These are phyloP conservation scores for Protomyces inundatus DNA, from an alignment of 1,139 yeast species.

Conservation along the genomic window DNA sequence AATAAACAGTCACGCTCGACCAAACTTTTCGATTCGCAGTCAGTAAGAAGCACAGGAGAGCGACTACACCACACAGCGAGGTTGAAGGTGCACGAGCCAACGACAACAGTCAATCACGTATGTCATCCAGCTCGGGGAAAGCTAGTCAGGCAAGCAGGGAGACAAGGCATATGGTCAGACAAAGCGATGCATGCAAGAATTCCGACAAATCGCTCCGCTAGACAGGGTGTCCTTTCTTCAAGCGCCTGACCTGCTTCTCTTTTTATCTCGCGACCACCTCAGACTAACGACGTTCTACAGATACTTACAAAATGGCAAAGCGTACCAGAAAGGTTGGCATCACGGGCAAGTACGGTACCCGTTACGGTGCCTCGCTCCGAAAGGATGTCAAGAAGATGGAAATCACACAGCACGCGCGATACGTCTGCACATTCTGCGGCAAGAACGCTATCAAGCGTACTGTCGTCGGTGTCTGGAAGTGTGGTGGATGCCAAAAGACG, in stretches of 20 bases:
- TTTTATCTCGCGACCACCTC: not conserved
- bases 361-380: conserved; percentile 88
- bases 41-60: not conserved
- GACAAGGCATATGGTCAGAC: too few species aligned
- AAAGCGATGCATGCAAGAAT: too few species aligned
- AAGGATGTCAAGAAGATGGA: conserved; percentile 99
- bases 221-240: too few species aligned
- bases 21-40: not conserved
- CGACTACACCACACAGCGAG: not conserved
- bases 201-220: too few species aligned
- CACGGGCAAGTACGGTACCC: conserved; percentile 91
- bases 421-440: conserved; percentile 99
- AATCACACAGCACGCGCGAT: conserved; percentile 89
- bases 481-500: conserved; percentile 90
- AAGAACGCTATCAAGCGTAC: conserved; percentile 97
- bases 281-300: not conserved
- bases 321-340: conserved; percentile 99
- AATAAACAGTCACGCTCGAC: not conserved
- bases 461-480: conserved; percentile 98
- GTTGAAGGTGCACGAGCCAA: not conserved
- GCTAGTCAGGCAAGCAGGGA: too few species aligned
- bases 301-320: conserved; percentile 57
- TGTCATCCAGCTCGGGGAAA: not conserved
- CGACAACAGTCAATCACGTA: not conserved
- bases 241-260: too few species aligned